phyloP scores from a whole-genome alignment of 2,329 filamentous ascomycete species.

The Lithohypha guttulata region DNA sequence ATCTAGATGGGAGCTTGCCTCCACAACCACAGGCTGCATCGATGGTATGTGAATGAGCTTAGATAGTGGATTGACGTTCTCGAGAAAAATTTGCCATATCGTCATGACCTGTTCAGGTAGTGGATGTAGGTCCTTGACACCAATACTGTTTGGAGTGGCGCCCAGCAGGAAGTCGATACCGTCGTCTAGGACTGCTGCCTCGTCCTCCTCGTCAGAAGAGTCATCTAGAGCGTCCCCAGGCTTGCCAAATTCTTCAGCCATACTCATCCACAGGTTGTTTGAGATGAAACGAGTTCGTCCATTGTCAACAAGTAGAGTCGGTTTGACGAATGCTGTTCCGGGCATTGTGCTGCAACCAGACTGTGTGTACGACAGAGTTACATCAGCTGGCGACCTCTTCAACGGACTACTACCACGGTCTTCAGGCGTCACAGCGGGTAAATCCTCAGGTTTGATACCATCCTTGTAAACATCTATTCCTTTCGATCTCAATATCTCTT shows the following conservation, averaged over 20 bases:
- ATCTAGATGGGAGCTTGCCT: slow-evolving; percentile 39
- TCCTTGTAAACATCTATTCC: slow-evolving; percentile 14
- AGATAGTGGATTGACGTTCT: slow-evolving; percentile 63
- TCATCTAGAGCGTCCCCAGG: slow-evolving; percentile 17
- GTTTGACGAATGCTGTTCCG: slow-evolving; percentile 6
- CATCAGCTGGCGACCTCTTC: not conserved
- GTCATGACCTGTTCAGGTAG: slow-evolving; percentile 41
- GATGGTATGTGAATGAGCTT: slow-evolving; percentile 64
- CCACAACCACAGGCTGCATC: slow-evolving; percentile 53
- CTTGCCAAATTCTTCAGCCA: slow-evolving; percentile 15
- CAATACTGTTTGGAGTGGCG: slow-evolving; percentile 16
- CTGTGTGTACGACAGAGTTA: not conserved
- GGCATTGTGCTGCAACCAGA: not conserved
- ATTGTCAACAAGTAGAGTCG: slow-evolving; percentile 15
- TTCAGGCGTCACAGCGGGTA: not conserved
- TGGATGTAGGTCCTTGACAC: slow-evolving; percentile 21
- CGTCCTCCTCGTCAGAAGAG: slow-evolving; percentile 21
- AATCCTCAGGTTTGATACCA: slow-evolving; percentile 3
- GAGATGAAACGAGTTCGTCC: slow-evolving; percentile 19
- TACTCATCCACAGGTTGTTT: slow-evolving; percentile 21
- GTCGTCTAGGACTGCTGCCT: slow-evolving; percentile 14
- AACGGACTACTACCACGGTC: not conserved
- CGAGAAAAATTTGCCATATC: slow-evolving; percentile 64
- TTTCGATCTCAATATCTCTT: slow-evolving; percentile 18
- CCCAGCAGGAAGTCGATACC: slow-evolving; percentile 18